Conservation (phyloP, 208 protist species). For the Trypanosoma boissoni region DNA sequence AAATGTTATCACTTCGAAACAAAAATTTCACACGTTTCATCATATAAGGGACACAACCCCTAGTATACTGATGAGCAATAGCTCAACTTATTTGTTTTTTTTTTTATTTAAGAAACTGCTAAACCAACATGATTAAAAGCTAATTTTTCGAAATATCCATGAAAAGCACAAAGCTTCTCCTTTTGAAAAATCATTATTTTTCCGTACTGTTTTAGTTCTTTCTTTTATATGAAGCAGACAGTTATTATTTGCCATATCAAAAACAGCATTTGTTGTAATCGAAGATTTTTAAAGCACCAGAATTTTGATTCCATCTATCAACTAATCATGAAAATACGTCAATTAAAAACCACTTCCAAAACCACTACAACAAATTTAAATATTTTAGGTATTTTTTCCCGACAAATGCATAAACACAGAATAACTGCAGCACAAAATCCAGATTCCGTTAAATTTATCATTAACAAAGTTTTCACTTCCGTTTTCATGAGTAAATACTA, state of each 20-base stretch:
- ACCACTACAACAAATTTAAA: conserved; percentile 9
- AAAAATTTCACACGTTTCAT: no score
- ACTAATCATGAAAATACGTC: neutral
- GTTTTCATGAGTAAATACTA: conserved; percentile 19
- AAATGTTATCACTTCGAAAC: no score
- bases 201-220: conserved; percentile 1
- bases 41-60: neutral
- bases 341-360: conserved; percentile 3
- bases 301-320: conserved; percentile 7
- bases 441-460: conserved; percentile 12
- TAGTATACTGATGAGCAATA: conserved; percentile 16
- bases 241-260: conserved; percentile 16
- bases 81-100: conserved; percentile 1
- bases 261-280: conserved; percentile 1
- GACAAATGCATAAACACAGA: neutral
- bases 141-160: conserved; percentile 8
- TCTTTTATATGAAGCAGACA: conserved; percentile 12
- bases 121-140: conserved; percentile 3
- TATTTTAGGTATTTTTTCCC: no score
- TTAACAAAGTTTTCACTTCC: conserved; percentile 1
- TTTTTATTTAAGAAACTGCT: conserved; percentile 3
- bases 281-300: conserved; percentile 4
- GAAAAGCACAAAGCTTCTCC: conserved; percentile 5
- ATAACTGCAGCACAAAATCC: conserved; percentile 6
- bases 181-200: conserved; percentile 7